phyloP scores from a whole-genome alignment of 208 protist species.

The Leishmania lainsoni region DNA sequence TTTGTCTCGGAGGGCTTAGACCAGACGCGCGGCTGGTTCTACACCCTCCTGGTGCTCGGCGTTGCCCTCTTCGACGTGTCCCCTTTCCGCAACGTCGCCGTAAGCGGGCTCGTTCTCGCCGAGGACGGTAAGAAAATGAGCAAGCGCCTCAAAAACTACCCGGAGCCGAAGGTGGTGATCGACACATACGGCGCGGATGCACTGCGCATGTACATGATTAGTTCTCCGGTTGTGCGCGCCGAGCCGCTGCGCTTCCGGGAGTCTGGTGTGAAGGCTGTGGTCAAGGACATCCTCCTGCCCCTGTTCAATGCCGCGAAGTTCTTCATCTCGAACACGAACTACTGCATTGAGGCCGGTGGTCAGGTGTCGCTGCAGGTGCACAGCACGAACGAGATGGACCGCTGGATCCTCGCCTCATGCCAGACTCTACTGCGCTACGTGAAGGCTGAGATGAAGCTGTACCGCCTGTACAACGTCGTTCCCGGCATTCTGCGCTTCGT shows the following conservation, averaged over 20 bases:
- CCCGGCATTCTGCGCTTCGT: constrained; percentile 97
- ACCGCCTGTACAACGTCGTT: constrained; percentile 99
- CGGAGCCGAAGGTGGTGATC: constrained; percentile 96
- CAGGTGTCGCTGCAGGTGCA: constrained; percentile 54
- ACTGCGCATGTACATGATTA: constrained; percentile 99
- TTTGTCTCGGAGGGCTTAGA: constrained; percentile 99
- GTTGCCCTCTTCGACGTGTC: constrained; percentile 98
- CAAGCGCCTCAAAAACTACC: constrained; percentile 99
- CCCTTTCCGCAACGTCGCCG: constrained; percentile 99
- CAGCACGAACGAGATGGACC: constrained; percentile 97
- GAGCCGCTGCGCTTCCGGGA: constrained; percentile 96
- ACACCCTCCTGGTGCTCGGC: constrained; percentile 99
- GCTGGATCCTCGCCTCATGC: constrained; percentile 97
- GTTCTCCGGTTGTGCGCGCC: constrained; percentile 98
- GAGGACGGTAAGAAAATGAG: constrained; percentile 99
- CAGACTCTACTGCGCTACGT: constrained; percentile 95
- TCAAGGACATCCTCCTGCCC: constrained; percentile 98
- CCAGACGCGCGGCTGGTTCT: constrained; percentile 99
- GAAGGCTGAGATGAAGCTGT: constrained; percentile 96
- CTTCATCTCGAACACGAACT: constrained; percentile 96
- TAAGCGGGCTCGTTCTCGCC: constrained; percentile 99
- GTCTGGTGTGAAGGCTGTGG: constrained; percentile 94
- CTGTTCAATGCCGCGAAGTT: constrained; percentile 99
- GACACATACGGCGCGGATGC: constrained; percentile 98
- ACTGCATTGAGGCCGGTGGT: constrained; percentile 57